Base-by-base conservation (phyloP, 169 alveolate species). In the Cyclospora cayetanensis region DNA sequence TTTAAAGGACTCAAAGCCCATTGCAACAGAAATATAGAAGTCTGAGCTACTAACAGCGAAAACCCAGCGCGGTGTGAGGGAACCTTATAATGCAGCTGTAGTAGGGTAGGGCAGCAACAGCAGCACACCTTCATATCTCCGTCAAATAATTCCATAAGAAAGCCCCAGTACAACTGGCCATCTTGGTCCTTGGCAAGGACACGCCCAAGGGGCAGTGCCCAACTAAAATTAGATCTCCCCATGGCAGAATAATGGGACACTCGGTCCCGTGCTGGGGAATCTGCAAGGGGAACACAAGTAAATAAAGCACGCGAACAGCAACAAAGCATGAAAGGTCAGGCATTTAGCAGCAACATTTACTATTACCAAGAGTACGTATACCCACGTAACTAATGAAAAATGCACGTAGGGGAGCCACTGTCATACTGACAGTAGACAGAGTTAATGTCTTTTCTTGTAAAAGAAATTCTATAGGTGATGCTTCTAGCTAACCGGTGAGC, bases 201-300 rank as follows among this genome's bases (percentile, higher is more conserved):
- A 15, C 80, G 80, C 80, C 52, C 80, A 25, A 68, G 27, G 18
- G 80, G 80, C 12, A 68, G 50, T 4, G 31, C 37, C 80, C 80
- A 68, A 50, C 37, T 27, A 68, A 34, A 34, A 1, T 68, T 34
- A 4, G 46, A 42, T n/a, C 29, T 5, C 1, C 52, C 80, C 29
- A 68, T 68, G 22, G 29, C 80, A 20, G 50, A 42, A 9, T 34
- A 35, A 4, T 68, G 29, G 22, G 80, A 68, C 4, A 50, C 80
- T 11, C 20, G 12, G 20, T 42, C 80, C 20, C 37, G 52, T 31
- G 29, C 42, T 7, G 50, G 1, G 1, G 80, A 25, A 27, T 22
- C 80, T 68, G n/a, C 27, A 68, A 34, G 9, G 18, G 18, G 18
- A 50, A 11, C 25, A 11, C 18, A 9, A 50, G 9, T 18, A 18